These are phyloP conservation scores for Chalara sp. DNA, from an alignment of 2,329 filamentous ascomycete species.

Conservation along the genomic window DNA sequence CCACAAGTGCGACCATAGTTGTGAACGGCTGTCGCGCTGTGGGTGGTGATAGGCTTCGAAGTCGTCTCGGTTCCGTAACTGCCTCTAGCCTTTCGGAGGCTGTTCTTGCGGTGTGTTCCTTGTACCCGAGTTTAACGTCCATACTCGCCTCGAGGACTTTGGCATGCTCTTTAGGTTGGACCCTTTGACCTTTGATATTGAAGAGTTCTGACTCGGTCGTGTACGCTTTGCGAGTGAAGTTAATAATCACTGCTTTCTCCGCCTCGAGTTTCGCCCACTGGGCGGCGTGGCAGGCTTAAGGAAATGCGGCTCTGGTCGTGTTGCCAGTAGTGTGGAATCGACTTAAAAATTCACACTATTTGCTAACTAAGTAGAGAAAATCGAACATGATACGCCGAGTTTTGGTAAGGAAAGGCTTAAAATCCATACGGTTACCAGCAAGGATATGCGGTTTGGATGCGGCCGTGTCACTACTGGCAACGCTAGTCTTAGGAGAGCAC, in stretches of 20 bases:
- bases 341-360: too few species aligned
- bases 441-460: too few species aligned
- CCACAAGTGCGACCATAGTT: conserved; percentile 16
- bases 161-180: conserved; percentile 4
- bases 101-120: conserved; percentile 19
- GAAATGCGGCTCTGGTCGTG: too few species aligned
- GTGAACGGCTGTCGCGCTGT: conserved; percentile 20
- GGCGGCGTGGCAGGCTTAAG: too few species aligned
- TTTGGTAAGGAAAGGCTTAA: too few species aligned
- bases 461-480: too few species aligned
- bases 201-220: conserved; percentile 4
- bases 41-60: conserved; percentile 11
- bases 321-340: too few species aligned
- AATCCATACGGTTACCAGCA: too few species aligned
- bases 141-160: conserved; percentile 19
- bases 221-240: conserved; percentile 7
- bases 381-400: too few species aligned
- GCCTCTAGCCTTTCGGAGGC: conserved; percentile 18
- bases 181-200: conserved; percentile 6
- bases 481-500: too few species aligned
- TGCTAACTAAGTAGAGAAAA: too few species aligned
- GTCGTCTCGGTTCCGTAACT: conserved; percentile 14
- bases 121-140: conserved; percentile 20
- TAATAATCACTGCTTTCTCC: conserved; percentile 21
- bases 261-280: conserved; percentile 20